Percentiles rank a stretch among this genome's conserved stretches.
Evolutionary conservation across 352 stramenopile species (phyloP).

Genomic region (Hyaloperonospora brassicae): DNA sequence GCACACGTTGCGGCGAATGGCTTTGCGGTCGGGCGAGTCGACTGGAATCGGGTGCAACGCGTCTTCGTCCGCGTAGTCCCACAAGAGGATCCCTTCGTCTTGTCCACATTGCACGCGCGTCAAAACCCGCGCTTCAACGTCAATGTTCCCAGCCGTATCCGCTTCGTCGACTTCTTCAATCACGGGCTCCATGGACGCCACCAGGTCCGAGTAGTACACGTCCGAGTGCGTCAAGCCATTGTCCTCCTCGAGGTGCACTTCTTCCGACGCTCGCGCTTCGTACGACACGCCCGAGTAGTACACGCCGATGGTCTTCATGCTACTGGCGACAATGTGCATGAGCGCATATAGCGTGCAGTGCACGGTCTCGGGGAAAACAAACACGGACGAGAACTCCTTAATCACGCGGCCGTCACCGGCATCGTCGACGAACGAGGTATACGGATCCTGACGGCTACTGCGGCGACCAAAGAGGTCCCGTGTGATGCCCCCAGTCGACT

Average conservation of each 20-base stretch:
- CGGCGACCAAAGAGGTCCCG: constrained; percentile 25
- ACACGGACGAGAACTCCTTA: constrained; percentile 64
- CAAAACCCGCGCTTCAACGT: constrained; percentile 51
- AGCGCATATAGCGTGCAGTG: constrained; percentile 36
- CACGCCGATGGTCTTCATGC: constrained; percentile 43
- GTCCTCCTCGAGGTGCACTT: constrained; percentile 21
- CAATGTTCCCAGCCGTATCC: constrained; percentile 27
- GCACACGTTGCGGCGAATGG: constrained; percentile 45
- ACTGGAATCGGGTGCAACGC: constrained; percentile 31
- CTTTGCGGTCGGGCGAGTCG: constrained; percentile 9
- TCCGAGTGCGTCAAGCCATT: constrained; percentile 22
- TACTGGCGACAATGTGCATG: constrained; percentile 32
- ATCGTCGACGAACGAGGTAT: constrained; percentile 9
- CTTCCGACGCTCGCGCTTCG: constrained; percentile 28
- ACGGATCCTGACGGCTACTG: constrained; percentile 2
- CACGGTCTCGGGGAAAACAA: constrained; percentile 41
- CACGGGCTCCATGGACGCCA: constrained; percentile 28
- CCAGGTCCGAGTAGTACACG: constrained; percentile 46
- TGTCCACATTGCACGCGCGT: constrained; percentile 31
- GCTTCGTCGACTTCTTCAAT: constrained; percentile 27
- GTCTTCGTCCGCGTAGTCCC: constrained; percentile 68
- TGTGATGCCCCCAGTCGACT: constrained; percentile 20
- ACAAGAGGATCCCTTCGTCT: constrained; percentile 38
- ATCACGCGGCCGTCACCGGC: constrained; percentile 39
- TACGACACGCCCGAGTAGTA: constrained; percentile 48